phyloP scores from a whole-genome alignment of 192 early-diverging fungal species.

The Phlyctochytrium arcticum region DNA sequence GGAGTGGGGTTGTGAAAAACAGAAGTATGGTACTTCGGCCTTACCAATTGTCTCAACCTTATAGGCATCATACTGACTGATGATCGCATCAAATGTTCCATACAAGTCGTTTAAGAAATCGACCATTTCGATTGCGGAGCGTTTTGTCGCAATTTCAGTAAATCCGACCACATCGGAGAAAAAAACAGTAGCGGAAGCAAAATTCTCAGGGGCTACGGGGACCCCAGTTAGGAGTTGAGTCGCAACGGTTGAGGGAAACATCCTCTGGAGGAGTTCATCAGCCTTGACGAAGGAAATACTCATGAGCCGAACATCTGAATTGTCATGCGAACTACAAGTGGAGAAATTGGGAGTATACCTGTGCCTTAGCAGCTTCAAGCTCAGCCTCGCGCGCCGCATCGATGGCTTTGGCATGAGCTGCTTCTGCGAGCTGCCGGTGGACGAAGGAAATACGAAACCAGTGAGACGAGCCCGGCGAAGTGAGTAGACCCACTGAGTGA shows the following conservation, averaged over 20 bases:
- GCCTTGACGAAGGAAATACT: no score
- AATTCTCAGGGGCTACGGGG: slow-evolving; percentile 16
- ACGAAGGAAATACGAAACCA: not conserved
- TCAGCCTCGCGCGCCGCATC: slow-evolving; percentile 23
- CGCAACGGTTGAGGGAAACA: no score
- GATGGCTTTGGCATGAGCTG: slow-evolving; percentile 7
- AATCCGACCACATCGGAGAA: slow-evolving; percentile 37
- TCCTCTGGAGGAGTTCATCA: no score
- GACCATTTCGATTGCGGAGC: slow-evolving; percentile 28
- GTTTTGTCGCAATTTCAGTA: slow-evolving; percentile 19
- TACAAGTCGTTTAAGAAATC: slow-evolving; percentile 35
- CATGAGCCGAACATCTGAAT: no score
- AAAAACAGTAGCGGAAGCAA: slow-evolving; percentile 26
- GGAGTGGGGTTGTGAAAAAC: no score
- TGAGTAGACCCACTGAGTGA: no score
- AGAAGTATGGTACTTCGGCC: no score
- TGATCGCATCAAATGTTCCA: slow-evolving; percentile 19
- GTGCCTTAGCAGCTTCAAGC: slow-evolving; percentile 13
- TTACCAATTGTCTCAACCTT: slow-evolving; percentile 42
- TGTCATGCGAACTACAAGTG: no score
- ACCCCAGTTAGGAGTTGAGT: slow-evolving; percentile 23
- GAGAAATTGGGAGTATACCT: slow-evolving; percentile 10
- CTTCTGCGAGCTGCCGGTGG: slow-evolving; percentile 16
- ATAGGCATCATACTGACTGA: slow-evolving; percentile 34
- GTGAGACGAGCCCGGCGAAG: not conserved